Evolutionary conservation across 345 rosid genomes (phyloP), one percentile per base, ranked within the genome.

Genomic region (Eucalyptus erythrocorys): DNA sequence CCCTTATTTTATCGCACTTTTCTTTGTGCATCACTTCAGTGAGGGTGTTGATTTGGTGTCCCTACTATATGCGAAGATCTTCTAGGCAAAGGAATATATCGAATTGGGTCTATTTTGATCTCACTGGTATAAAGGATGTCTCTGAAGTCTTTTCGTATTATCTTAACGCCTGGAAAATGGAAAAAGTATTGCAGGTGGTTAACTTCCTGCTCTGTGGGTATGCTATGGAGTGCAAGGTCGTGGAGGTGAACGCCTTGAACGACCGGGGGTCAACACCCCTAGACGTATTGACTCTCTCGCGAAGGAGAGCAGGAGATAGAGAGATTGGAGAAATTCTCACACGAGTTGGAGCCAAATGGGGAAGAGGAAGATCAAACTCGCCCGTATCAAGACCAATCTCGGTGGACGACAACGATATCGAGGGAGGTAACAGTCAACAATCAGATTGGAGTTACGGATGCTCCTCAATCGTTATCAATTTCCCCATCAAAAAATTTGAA

Each of bases 101-200:
- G 4, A 49, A 22, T 53, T 0, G 27, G 5, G 5, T 53, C 59
- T 1, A 5, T 53, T 57, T 55, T 55, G 61, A 55, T 2, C 61
- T 55, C 61, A 24, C 12, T 22, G 3, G 27, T 11, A 55, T 55
- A 24, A 22, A 55, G 61, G 61, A 55, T 55, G 61, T 55, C 6
- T 24, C 0, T 4, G 5, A 57, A 24, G 27, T 22, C 13, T 22
- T 9, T 10, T 2, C 2, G 2, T 51, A 51, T 15, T 50, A 6
- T 53, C 61, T 57, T 57, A 4, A 57, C 24, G 30, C 24, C 0
- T 10, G 13, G 27, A 55, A 9, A 55, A 55, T 24, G 30, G 11
- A 2, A 55, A 55, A 1, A 55, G 3, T 10, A 4, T 9, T 55
- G 61, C 61, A 55, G 6, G 27, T 10, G 64, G n/a, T 57, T 10